Conservation (phyloP, 768 basidiomycete genomes). For the Naganishia randhawae region DNA sequence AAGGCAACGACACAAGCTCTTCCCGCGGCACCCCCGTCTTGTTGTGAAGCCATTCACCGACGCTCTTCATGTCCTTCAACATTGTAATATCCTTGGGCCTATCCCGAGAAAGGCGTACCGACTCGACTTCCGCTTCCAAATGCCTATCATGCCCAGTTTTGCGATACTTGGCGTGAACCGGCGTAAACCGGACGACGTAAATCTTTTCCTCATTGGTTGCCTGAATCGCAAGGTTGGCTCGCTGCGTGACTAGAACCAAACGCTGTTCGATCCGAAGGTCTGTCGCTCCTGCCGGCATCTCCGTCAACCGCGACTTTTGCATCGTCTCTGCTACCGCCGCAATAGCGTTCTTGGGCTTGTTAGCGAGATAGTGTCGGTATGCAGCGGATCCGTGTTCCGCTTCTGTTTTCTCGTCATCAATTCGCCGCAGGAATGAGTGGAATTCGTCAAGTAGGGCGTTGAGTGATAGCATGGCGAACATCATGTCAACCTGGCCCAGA, state of each 20-base stretch:
- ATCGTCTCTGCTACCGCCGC: slow-evolving; percentile 41
- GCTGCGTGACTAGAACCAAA: slow-evolving; percentile 39
- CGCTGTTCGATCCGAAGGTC: slow-evolving; percentile 36
- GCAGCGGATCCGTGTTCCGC: slow-evolving; percentile 38
- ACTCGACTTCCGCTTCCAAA: slow-evolving; percentile 34
- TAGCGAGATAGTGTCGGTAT: slow-evolving; percentile 36
- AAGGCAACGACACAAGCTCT: slow-evolving; percentile 23
- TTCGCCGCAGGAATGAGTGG: slow-evolving; percentile 32
- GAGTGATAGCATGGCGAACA: slow-evolving; percentile 42
- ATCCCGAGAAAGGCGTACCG: slow-evolving; percentile 29
- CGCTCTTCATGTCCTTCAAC: slow-evolving; percentile 5
- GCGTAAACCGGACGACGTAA: slow-evolving; percentile 43
- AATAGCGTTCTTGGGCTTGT: slow-evolving; percentile 32
- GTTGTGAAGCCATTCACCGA: slow-evolving; percentile 23
- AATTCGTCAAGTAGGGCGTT: slow-evolving; percentile 37
- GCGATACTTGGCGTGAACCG: slow-evolving; percentile 30
- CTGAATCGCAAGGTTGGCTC: slow-evolving; percentile 44
- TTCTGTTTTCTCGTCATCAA: slow-evolving; percentile 37
- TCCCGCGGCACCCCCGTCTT: background rate
- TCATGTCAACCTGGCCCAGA: slow-evolving; percentile 42
- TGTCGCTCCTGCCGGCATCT: background rate
- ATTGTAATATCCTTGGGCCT: slow-evolving; percentile 27
- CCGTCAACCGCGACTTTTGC: slow-evolving; percentile 35
- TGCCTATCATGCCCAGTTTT: slow-evolving; percentile 28
- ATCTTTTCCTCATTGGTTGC: slow-evolving; percentile 33